Base-by-base conservation (phyloP, 129 eudicot genomes). In the Chrysanthemum makinoi region DNA sequence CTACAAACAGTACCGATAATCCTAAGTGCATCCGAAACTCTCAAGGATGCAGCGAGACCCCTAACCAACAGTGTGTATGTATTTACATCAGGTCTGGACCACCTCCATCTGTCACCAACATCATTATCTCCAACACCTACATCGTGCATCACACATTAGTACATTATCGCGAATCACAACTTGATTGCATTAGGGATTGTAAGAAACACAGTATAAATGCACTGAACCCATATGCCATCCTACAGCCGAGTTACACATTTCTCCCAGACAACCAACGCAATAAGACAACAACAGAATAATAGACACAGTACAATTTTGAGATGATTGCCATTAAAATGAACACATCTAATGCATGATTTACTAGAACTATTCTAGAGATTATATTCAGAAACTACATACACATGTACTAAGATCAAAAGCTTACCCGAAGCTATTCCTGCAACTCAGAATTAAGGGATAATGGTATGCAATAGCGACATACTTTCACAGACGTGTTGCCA, bases 61-160 rank as follows among this genome's bases (percentile, higher is more conserved):
- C 76, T 83, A 49, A 87, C 81, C 63, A 95, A 77, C 52, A 87
- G 47, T 20, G 96, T 86, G 66, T 86, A 88, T 15, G 83, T 84
- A 70, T 81, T 75, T 61, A 86, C 91, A 83, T 95, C 96, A 26
- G 99, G 99, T 81, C 97, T 88, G 35, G 97, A 83, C 99, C 99
- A 95, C 79, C 59, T 88, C 97, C 97, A 95, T 75, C 88, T 79
- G 70, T 82, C 89, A 66, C 82, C 77, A 9, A 24, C 17, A 66
- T 80, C 84, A 69, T 84, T 88, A 59, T 83, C 94, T 18, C 80
- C 81, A 61, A 77, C 75, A 61, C 80, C 88, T 84, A 88, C 74
- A 69, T 56, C 74, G 77, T 74, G 11, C 47, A 70, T 62, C 62
- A 73, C 61, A 70, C 17, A 56, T 46, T 62, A 46, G 59, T 54